Evolutionary conservation across 768 basidiomycete genomes (phyloP), one percentile per base, ranked within the genome.

Genomic region (Tricholoma terreum): DNA sequence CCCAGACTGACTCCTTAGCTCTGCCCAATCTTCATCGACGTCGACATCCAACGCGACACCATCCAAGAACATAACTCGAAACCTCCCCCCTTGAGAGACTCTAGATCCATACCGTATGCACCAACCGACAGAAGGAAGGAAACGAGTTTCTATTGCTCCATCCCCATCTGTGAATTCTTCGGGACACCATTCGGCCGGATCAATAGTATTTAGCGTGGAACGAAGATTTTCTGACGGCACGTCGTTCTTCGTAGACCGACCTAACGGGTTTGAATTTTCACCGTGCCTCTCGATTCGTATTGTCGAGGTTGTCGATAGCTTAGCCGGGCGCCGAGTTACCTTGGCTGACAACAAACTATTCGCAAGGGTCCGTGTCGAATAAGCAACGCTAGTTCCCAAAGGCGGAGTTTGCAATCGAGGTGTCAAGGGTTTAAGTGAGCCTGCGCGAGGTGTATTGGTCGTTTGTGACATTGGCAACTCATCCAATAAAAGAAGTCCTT

Each of bases 51-150:
- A 64, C 24, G 68, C 61, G 30, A 66, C 63, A 1, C 77, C 77
- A 62, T 78, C 77, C 17, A 75, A 51, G 56, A 79, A 79, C 76
- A 79, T 77, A 12, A 79, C 69, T 57, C 69, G 72, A 55, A 77
- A 79, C 24, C 72, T 64, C 7, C 76, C 75, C n/a, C 75, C 75
- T 55, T 75, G 71, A n/a, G 74, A 71, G 1, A 73, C 68, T n/a
- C 61, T 63, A 14, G 71, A 75, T 30, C 63, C 62, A 42, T 75
- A 70, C 48, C 77, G 70, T 54, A 79, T 71, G 55, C 77, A 78
- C 77, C 77, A 79, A 7, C 77, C 77, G 5, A 74, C 63, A 8
- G 69, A 69, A 2, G 75, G 71, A 42, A 77, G 72, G 56, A 71
- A 79, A 24, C 76, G 72, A 4, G 73, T 76, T 57, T 77, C 69